A percentile compares a stretch with the other conserved stretches of the same genome.
phyloP scores from a whole-genome alignment of 148 eudicot genomes.

The Persicaria maculosa region DNA sequence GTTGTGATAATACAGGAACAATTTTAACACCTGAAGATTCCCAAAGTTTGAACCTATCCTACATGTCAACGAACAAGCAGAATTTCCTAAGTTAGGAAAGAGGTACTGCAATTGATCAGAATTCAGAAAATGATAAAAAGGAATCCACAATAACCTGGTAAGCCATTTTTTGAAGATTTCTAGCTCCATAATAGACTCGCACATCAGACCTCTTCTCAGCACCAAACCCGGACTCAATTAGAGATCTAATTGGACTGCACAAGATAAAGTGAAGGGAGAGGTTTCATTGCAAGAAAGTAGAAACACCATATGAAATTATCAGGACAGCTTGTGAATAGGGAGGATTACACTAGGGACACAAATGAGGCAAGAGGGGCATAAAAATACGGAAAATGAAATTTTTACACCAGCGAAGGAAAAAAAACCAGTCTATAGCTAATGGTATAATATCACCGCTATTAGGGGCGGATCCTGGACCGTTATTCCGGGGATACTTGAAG shows the following conservation, averaged over 20 bases:
- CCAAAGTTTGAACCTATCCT: slow-evolving; percentile 92
- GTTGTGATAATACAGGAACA: slow-evolving; percentile 83
- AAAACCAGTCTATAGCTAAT: neutral
- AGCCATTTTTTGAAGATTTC: slow-evolving; percentile 89
- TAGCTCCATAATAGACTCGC: slow-evolving; percentile 91
- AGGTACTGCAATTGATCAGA: neutral
- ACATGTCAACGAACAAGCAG: slow-evolving; percentile 14
- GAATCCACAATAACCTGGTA: slow-evolving; percentile 54
- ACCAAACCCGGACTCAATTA: slow-evolving; percentile 78
- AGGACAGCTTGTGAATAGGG: neutral
- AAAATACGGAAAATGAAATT: neutral
- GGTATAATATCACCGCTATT: neutral
- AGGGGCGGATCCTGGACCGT: no score
- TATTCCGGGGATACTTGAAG: no score
- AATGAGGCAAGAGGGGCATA: neutral
- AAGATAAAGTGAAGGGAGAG: slow-evolving; percentile 16
- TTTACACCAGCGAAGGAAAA: neutral
- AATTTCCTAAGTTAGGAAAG: slow-evolving; percentile 13
- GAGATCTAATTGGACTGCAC: slow-evolving; percentile 85
- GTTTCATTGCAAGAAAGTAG: neutral
- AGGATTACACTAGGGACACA: neutral
- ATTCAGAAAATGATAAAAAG: neutral
- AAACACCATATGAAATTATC: neutral
- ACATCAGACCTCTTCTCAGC: slow-evolving; percentile 83
- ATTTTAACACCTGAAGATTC: slow-evolving; percentile 72